Base-by-base conservation (phyloP, 2,329 filamentous ascomycete species). In the Ascochyta lentis region DNA sequence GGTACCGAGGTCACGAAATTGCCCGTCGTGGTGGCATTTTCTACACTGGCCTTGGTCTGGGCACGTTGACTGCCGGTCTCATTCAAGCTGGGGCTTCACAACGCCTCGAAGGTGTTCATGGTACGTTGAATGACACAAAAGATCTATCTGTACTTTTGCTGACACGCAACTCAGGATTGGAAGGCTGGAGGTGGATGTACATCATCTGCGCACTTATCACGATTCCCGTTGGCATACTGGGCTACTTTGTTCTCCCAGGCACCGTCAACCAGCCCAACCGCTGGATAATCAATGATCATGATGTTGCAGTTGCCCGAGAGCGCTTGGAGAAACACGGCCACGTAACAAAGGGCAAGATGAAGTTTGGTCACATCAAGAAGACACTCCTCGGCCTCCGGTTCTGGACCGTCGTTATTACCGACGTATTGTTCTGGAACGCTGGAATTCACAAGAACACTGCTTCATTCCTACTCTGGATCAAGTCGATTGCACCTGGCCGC, bases 341-440 rank as follows among this genome's bases (percentile, higher is more conserved):
- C 54, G 26, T 40, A 9, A 34, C 43, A 8, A 29, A 47, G 24
- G 56, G 53, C 29, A 56, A 53, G 34, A 38, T 59, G 22, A 52
- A 37, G 33, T 45, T 51, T 3, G 26, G 33, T 8, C 54, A 56
- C 26, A 45, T 62, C 31, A 53, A 51, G 24, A 53, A 47, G 26
- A 43, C 46, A 8, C 38, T 50, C 3, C 37, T 41, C 7, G 78
- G 76, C 29, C 77, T 75, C 60, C 79, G 79, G n/a, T 79, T 85
- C 54, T 85, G 79, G 75, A 71, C 77, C 0, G 67, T 86, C 9
- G 71, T 84, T 0, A 49, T 79, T 1, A 74, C 81, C 34, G 79
- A 83, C 41, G 73, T 83, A 3, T 71, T 85, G n/a, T 86, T 86
- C 69, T 86, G 81, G 80, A 84, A 85, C 54, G 75, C 78, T 6